Evolutionary conservation across 2,329 filamentous ascomycete species (phyloP), one percentile per base, ranked within the genome.

Genomic region (Lachnellula cervina): DNA sequence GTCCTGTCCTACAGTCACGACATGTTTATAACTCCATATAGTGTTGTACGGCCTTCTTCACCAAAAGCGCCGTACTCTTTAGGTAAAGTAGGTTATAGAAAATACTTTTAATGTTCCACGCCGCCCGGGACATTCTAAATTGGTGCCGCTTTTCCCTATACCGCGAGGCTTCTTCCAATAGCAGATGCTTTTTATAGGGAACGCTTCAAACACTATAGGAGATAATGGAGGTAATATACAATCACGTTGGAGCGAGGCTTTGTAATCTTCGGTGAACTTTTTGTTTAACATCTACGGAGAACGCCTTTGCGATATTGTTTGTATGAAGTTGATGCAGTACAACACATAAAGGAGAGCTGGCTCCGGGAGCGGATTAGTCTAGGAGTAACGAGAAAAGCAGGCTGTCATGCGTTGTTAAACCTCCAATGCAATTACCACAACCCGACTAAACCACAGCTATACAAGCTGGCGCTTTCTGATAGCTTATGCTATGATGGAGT

Each of bases 301-400:
- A 61, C 58, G 57, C 62, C 57, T 57, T 51, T 57, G 43, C 55
- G 46, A 60, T 59, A 61, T 64, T 61, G 58, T 55, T 60, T 53
- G 54, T 59, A 59, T 56, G 45, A 51, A 55, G 52, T 28, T 49
- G 34, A 61, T 61, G 62, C 58, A 60, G 58, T 56, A 59, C 57
- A 59, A 59, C 47, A 52, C 21, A 48, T 32, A 57, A 53, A 54
- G 55, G 45, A 57, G 56, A 57, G 52, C 58, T 53, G 47, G 49
- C 59, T 60, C 57, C 48, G 45, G 32, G 54, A 59, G 62, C 59
- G 55, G 54, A 68, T 68, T 66, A 64, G 62, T 69, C 67, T 68
- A 69, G 63, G 63, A 59, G 57, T 56, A 54, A 60, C 47, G 55
- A 64, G 58, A 59, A 58, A 52, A 51, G 47, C 49, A 49, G 42